Evolutionary conservation across 176 grass and related monocot genomes (phyloP), one percentile per base, ranked within the genome.

Genomic region (Triticum turgidum): DNA sequence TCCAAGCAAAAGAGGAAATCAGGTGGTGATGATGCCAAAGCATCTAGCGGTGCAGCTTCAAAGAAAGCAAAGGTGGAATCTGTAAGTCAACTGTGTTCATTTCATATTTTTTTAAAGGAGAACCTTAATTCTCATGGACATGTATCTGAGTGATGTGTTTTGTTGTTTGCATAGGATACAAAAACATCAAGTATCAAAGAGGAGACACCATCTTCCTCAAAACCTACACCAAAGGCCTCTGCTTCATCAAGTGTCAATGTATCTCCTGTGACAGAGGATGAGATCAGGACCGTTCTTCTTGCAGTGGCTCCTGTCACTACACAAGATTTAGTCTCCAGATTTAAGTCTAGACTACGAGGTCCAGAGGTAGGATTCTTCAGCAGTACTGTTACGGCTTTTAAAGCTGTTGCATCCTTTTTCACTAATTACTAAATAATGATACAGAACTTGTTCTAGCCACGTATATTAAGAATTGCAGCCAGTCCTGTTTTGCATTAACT

Each of bases 321-420:
- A 44, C 97, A 98, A 79, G 91, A 96, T 77, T 82, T 98, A 69
- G 97, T 98, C 76, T 91, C 93, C 58, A 95, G 91, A 89, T 98
- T 98, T 84, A 98, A 92, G 82, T 89, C 93, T 80, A 93, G 97
- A 63, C 94, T 98, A 73, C 91, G 92, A 84, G 89, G 88, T 39
- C 61, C 82, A 78, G 97, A 98, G 90, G 97, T 98, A 76, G 4
- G 35, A 7, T 71, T 68, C 24, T 51, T 58, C 39, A 78, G 33
- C 30, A 67, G 9, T 71, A 15, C 51, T 71, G 47, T 71, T 77
- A 77, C 25, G 33, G 56, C 69, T 72, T 52, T 9, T 77, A 33
- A 77, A 76, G 8, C 25, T 56, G 7, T 33, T 8, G 18, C 14
- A 54, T 76, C 15, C 3, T 54, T 11, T 56, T 77, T 47, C 29